Evolutionary conservation across 2,329 filamentous ascomycete species (phyloP).

Genomic region (Fulvia fulva): DNA sequence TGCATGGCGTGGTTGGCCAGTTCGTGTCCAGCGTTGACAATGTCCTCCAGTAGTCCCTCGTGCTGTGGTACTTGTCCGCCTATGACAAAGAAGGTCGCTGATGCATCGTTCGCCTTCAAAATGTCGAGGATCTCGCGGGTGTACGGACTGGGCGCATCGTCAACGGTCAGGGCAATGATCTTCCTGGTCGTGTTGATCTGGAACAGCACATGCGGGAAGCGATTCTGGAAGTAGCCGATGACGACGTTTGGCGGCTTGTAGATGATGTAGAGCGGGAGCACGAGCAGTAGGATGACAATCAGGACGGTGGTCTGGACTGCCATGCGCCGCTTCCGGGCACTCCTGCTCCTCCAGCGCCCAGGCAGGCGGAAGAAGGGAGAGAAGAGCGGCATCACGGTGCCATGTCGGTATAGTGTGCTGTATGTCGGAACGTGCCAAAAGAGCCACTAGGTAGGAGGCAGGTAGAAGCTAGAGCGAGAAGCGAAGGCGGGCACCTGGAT

Average conservation of each 20-base stretch:
- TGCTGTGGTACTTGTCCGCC: slow-evolving; percentile 65
- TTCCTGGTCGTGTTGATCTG: slow-evolving; percentile 59
- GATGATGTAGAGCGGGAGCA: slow-evolving; percentile 60
- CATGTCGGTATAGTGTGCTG: slow-evolving; percentile 4
- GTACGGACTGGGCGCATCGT: slow-evolving; percentile 74
- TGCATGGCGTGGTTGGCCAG: slow-evolving; percentile 86
- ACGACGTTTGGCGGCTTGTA: slow-evolving; percentile 76
- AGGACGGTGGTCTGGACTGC: slow-evolving; percentile 25
- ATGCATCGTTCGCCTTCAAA: slow-evolving; percentile 61
- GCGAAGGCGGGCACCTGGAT: background rate
- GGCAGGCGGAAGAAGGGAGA: slow-evolving; percentile 32
- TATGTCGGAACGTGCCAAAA: no score
- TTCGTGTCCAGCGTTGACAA: slow-evolving; percentile 53
- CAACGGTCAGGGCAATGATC: slow-evolving; percentile 77
- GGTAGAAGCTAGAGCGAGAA: background rate
- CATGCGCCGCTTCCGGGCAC: slow-evolving; percentile 31
- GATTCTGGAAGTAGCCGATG: slow-evolving; percentile 65
- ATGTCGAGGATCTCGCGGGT: slow-evolving; percentile 67
- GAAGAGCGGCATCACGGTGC: slow-evolving; percentile 30
- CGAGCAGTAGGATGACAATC: slow-evolving; percentile 25
- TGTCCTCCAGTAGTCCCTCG: slow-evolving; percentile 46
- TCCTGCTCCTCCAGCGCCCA: slow-evolving; percentile 30
- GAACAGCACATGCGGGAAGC: slow-evolving; percentile 77
- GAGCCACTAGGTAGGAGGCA: no score
- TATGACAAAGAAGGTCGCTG: slow-evolving; percentile 86